Conservation (phyloP, 2,329 filamentous ascomycete species). For the Penicillium sp. region DNA sequence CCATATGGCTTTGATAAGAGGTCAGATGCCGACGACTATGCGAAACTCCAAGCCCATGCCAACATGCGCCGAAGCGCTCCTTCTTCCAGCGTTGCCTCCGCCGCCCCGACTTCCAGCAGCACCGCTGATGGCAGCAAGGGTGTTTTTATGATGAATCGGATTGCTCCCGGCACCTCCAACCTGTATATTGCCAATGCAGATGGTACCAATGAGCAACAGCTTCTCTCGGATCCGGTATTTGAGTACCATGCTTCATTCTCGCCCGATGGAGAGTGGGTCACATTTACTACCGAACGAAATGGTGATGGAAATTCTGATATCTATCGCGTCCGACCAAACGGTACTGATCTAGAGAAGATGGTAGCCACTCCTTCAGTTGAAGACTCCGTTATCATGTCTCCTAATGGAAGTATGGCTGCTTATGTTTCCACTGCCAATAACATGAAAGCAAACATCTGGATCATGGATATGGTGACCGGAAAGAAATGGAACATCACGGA, state of each 20-base stretch:
- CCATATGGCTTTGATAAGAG: background rate
- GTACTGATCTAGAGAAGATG: conserved; percentile 36
- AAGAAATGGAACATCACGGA: no score
- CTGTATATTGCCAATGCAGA: conserved; percentile 23
- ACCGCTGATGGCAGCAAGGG: conserved; percentile 12
- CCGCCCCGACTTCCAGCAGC: background rate
- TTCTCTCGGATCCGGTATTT: conserved; percentile 34
- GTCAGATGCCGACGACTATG: background rate
- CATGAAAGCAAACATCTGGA: no score
- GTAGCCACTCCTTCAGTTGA: conserved; percentile 38
- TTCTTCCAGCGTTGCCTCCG: background rate
- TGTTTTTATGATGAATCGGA: conserved; percentile 19
- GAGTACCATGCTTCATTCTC: conserved; percentile 46
- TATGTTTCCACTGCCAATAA: no score
- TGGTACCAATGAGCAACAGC: conserved; percentile 38
- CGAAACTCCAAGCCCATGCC: background rate
- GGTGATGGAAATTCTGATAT: conserved; percentile 46
- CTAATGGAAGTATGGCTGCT: no score
- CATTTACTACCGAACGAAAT: conserved; percentile 43
- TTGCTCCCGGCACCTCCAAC: background rate
- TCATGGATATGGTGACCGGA: no score
- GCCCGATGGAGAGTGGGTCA: conserved; percentile 39
- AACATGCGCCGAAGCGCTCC: background rate
- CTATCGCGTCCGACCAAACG: conserved; percentile 39
- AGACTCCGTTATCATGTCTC: conserved; percentile 33